These are phyloP conservation scores for Fusarium denticulatum DNA, from an alignment of 2,329 filamentous ascomycete species.

Conservation along the genomic window DNA sequence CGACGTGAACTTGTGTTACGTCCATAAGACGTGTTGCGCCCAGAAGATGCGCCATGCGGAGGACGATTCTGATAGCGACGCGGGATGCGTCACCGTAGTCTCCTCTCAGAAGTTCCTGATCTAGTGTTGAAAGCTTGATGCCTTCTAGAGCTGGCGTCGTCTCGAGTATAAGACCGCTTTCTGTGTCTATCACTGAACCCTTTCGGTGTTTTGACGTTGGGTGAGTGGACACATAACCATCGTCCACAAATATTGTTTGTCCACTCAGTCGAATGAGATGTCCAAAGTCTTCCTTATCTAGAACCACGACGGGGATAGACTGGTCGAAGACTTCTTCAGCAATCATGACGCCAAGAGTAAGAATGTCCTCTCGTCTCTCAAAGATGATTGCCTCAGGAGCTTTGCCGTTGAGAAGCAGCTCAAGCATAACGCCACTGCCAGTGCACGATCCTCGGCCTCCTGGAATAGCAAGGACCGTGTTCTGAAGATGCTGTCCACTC, in stretches of 20 bases:
- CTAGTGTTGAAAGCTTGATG: constrained; percentile 27
- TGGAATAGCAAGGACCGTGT: constrained; percentile 54
- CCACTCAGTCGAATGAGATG: constrained; percentile 11
- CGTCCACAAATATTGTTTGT: constrained; percentile 10
- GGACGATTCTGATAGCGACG: constrained; percentile 20
- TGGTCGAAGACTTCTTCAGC: constrained; percentile 52
- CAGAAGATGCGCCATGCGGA: constrained; percentile 27
- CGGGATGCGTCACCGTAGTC: constrained; percentile 21
- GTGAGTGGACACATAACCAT: constrained; percentile 1
- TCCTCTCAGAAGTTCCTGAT: constrained; percentile 15
- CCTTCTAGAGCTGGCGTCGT: constrained; percentile 9
- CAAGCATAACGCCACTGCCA: constrained; percentile 56
- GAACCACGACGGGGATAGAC: constrained; percentile 52
- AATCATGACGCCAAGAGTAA: constrained; percentile 57
- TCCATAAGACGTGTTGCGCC: constrained; percentile 28
- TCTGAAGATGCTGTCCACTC: constrained; percentile 45
- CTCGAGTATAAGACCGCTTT: constrained; percentile 4
- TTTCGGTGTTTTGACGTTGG: neutral
- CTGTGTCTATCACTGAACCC: neutral
- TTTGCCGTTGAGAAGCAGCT: constrained; percentile 53
- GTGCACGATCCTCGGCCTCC: constrained; percentile 58
- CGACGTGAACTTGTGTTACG: constrained; percentile 27
- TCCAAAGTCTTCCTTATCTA: constrained; percentile 32
- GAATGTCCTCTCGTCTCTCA: constrained; percentile 53
- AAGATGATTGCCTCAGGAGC: constrained; percentile 55